Conservation (phyloP, 371 early-diverging fungal genomes). For the Homolaphlyctis polyrhiza region DNA sequence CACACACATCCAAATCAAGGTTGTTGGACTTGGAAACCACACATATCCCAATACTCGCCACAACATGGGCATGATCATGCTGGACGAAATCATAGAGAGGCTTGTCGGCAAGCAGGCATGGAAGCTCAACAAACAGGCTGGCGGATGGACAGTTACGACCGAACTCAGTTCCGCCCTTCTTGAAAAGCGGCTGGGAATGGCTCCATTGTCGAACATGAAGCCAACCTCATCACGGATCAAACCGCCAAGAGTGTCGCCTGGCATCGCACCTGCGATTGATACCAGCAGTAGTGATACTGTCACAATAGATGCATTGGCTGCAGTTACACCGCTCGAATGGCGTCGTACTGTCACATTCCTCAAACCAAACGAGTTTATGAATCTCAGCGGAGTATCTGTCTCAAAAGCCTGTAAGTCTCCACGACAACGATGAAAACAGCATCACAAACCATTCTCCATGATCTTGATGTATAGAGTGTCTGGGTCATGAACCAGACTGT, state of each 20-base stretch:
- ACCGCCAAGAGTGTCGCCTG: background rate
- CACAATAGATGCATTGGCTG: background rate
- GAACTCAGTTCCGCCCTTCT: background rate
- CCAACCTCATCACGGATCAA: background rate
- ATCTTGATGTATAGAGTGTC: too few relatives aligned
- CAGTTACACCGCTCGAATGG: too few relatives aligned
- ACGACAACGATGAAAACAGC: too few relatives aligned
- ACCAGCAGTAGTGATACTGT: background rate
- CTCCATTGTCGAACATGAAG: too few relatives aligned
- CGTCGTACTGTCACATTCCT: conserved; percentile 25
- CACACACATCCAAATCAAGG: too few relatives aligned
- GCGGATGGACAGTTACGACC: conserved; percentile 29
- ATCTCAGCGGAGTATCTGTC: conserved; percentile 64
- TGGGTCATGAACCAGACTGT: too few relatives aligned
- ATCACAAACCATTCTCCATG: too few relatives aligned
- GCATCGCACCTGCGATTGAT: background rate
- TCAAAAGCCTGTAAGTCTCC: conserved; percentile 56
- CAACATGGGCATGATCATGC: conserved; percentile 69
- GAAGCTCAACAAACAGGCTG: conserved; percentile 35
- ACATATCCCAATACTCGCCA: conserved; percentile 63
- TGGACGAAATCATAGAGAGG: conserved; percentile 52
- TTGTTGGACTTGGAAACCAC: conserved; percentile 71
- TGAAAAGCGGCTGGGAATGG: too few relatives aligned
- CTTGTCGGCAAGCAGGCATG: conserved; percentile 33
- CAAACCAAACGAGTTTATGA: conserved; percentile 66